A percentile compares a stretch with the other conserved stretches of the same genome.
phyloP scores from a whole-genome alignment of 1,284 basidiomycete genomes.

The Cutaneotrichosporon mucoides region DNA sequence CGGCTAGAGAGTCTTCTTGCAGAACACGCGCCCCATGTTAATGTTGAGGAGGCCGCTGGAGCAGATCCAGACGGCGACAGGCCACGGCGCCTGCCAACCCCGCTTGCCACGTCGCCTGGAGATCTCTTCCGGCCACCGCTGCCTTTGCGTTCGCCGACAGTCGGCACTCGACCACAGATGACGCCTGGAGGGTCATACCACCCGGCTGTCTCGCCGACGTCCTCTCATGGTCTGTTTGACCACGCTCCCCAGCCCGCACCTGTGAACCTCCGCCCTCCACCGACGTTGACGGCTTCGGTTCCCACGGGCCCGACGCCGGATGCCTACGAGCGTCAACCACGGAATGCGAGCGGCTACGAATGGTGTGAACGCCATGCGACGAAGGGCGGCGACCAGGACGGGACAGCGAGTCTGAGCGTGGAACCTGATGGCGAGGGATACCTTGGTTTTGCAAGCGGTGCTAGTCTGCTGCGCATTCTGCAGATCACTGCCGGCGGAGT shows the following conservation, averaged over 20 bases:
- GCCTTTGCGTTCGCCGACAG: background rate
- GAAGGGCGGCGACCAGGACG: constrained; percentile 16
- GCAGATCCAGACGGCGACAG: constrained; percentile 2
- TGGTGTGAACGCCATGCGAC: constrained; percentile 18
- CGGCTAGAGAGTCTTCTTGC: constrained; percentile 18
- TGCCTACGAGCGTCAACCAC: constrained; percentile 15
- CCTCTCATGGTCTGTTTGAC: constrained; percentile 1
- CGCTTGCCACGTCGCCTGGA: background rate
- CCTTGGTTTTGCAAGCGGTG: constrained; percentile 26
- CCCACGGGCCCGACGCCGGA: constrained; percentile 9
- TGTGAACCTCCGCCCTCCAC: background rate
- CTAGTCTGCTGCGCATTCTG: constrained; percentile 24
- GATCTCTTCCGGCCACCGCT: background rate
- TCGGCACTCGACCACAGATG: background rate
- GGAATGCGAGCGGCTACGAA: constrained; percentile 20
- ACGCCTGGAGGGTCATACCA: background rate
- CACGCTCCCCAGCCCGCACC: constrained; percentile 6
- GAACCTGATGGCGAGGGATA: constrained; percentile 26
- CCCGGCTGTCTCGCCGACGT: constrained; percentile 1
- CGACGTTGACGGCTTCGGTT: background rate
- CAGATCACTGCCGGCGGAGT: constrained; percentile 19
- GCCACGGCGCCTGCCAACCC: background rate
- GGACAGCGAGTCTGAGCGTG: constrained; percentile 24
- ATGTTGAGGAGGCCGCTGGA: constrained; percentile 7
- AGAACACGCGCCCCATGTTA: constrained; percentile 11